phyloP scores from a whole-genome alignment of 306 rosid genomes.

The Cajanus cajan region DNA sequence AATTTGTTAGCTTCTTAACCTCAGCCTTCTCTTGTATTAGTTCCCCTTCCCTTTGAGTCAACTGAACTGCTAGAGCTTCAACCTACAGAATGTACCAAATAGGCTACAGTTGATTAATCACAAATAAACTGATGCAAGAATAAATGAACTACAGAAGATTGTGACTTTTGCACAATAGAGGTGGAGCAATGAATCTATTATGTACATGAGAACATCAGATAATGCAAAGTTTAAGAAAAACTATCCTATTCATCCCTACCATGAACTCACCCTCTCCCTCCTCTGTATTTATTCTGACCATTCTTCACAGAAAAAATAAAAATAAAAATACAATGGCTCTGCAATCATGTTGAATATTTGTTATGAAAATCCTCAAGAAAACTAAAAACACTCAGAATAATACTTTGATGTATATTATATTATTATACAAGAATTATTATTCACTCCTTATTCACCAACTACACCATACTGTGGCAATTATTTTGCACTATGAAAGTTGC shows the following conservation, averaged over 20 bases:
- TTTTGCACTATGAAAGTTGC: not conserved
- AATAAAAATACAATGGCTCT: not conserved
- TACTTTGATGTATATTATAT: not conserved
- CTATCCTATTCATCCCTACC: not conserved
- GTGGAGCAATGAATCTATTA: not conserved
- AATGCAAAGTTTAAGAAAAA: not conserved
- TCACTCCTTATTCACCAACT: not conserved
- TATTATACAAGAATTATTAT: not conserved
- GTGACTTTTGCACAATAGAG: not conserved
- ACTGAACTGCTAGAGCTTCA: conserved; percentile 86
- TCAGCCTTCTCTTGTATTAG: conserved; percentile 87
- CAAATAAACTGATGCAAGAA: not conserved
- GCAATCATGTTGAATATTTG: not conserved
- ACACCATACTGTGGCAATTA: not conserved
- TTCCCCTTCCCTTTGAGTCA: conserved; percentile 74
- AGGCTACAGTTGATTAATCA: not conserved
- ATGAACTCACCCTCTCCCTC: not conserved
- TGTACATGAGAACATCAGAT: not conserved
- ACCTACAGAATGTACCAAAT: conserved; percentile 38
- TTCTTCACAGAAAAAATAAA: not conserved
- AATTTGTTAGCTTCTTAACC: conserved; percentile 89
- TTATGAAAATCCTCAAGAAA: conserved; percentile 2
- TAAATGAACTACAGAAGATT: not conserved
- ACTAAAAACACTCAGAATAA: not conserved
- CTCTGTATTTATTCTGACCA: not conserved